phyloP scores from a whole-genome alignment of 352 stramenopile species.

The Phytopythium montanum region DNA sequence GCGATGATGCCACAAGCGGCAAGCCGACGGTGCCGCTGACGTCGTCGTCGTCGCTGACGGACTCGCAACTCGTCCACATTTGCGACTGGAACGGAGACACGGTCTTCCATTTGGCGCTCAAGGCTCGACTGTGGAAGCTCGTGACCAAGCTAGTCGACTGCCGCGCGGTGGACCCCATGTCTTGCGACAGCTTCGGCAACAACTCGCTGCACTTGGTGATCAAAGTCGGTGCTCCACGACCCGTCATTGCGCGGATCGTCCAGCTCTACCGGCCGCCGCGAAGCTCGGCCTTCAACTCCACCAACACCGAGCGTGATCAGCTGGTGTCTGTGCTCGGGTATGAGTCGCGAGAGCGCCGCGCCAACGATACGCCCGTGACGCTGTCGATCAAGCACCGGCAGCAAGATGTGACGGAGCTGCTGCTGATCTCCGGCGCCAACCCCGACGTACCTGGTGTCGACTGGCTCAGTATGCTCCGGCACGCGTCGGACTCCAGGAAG shows the following conservation, averaged over 20 bases:
- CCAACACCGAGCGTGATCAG: conserved; percentile 12
- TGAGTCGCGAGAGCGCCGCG: conserved; percentile 28
- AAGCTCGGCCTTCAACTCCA: conserved; percentile 14
- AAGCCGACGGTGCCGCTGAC: not conserved
- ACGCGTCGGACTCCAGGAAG: not conserved
- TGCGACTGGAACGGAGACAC: conserved; percentile 47
- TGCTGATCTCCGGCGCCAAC: conserved; percentile 38
- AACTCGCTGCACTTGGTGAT: conserved; percentile 63
- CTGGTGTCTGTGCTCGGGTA: conserved; percentile 22
- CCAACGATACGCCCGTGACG: conserved; percentile 56
- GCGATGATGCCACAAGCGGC: not conserved
- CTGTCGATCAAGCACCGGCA: conserved; percentile 49
- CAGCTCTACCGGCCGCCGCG: conserved; percentile 34
- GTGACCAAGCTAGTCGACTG: conserved; percentile 44
- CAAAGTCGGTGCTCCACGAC: conserved; percentile 46
- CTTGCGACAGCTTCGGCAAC: conserved; percentile 44
- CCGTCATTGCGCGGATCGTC: conserved; percentile 37
- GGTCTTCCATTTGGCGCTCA: conserved; percentile 57
- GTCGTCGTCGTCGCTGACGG: not conserved
- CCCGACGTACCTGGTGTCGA: conserved; percentile 18
- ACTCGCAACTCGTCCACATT: conserved; percentile 17
- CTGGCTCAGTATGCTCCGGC: conserved; percentile 15
- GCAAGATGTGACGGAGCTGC: conserved; percentile 44
- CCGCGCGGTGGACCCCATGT: conserved; percentile 38
- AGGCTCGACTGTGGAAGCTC: conserved; percentile 57